phyloP scores from a whole-genome alignment of 176 grass and related monocot genomes.

The Echinochloa phyllopogon region DNA sequence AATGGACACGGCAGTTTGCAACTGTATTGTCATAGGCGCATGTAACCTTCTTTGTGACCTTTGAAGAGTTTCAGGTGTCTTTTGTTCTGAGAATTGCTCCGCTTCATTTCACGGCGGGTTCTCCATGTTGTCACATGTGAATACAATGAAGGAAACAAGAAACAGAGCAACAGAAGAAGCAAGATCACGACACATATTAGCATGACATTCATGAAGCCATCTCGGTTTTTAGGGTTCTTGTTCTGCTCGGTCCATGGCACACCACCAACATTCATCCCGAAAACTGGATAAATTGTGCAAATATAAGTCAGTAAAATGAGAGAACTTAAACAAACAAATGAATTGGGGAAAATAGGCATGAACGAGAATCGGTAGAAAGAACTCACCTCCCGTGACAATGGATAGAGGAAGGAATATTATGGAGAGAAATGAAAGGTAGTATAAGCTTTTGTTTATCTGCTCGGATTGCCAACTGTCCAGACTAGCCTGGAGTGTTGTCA shows the following conservation, averaged over 20 bases:
- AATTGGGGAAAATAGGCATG: background rate
- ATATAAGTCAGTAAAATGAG: conserved; percentile 18
- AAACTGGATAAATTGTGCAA: conserved; percentile 54
- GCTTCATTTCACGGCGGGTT: conserved; percentile 52
- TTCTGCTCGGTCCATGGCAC: conserved; percentile 90
- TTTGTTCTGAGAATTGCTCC: conserved; percentile 71
- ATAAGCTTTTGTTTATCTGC: conserved; percentile 92
- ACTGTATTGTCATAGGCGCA: conserved; percentile 50
- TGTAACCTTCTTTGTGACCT: conserved; percentile 69
- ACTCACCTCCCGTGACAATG: conserved; percentile 85
- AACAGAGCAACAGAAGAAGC: conserved; percentile 73
- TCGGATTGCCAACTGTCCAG: conserved; percentile 97
- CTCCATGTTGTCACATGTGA: conserved; percentile 60
- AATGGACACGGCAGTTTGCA: background rate
- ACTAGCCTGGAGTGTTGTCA: conserved; percentile 85
- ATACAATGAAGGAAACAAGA: conserved; percentile 86
- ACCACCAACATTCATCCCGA: conserved; percentile 96
- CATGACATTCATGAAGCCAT: conserved; percentile 92
- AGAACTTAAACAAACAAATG: conserved; percentile 1
- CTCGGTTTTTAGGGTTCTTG: conserved; percentile 57
- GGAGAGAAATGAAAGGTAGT: conserved; percentile 92
- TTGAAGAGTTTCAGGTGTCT: conserved; percentile 56
- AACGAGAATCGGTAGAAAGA: background rate
- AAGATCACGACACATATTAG: conserved; percentile 65
- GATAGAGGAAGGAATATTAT: conserved; percentile 94